These are phyloP conservation scores for Boletus reticuloceps DNA, from an alignment of 768 basidiomycete species.

Conservation along the genomic window DNA sequence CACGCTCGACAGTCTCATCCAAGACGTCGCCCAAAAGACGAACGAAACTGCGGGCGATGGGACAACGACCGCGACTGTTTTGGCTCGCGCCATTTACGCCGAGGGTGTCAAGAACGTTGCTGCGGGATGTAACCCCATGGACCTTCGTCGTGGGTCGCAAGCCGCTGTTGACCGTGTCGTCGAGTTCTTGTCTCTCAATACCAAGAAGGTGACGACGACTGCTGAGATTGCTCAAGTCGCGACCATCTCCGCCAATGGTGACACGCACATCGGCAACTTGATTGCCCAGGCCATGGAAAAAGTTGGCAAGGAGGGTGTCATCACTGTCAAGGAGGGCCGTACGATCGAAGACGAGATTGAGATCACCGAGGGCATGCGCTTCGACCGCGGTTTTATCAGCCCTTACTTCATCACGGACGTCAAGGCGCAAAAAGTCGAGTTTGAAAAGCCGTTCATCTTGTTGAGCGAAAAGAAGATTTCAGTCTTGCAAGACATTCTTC, in stretches of 20 bases:
- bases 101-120: conserved; percentile 99
- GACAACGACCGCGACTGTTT: conserved; percentile 84
- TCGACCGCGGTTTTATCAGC: conserved; percentile 97
- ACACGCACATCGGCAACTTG: conserved; percentile 74
- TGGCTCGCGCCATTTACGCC: conserved; percentile 95
- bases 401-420: conserved; percentile 99
- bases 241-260: conserved; percentile 85
- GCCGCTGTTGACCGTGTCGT: conserved; percentile 96
- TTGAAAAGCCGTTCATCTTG: conserved; percentile 94
- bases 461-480: conserved; percentile 99
- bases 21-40: conserved; percentile 95
- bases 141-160: conserved; percentile 96
- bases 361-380: conserved; percentile 99
- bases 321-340: conserved; percentile 98
- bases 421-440: conserved; percentile 93
- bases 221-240: conserved; percentile 99
- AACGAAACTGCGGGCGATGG: conserved; percentile 98
- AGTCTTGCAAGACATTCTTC: conserved; percentile 93
- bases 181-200: conserved; percentile 81
- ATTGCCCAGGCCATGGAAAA: conserved; percentile 75
- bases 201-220: conserved; percentile 93
- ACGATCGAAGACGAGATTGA: conserved; percentile 99
- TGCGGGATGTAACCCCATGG: conserved; percentile 99
- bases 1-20: conserved; percentile 62
- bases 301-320: conserved; percentile 99